Evolutionary conservation across 2,329 filamentous ascomycete species (phyloP).

Genomic region (Cordyceps militaris): DNA sequence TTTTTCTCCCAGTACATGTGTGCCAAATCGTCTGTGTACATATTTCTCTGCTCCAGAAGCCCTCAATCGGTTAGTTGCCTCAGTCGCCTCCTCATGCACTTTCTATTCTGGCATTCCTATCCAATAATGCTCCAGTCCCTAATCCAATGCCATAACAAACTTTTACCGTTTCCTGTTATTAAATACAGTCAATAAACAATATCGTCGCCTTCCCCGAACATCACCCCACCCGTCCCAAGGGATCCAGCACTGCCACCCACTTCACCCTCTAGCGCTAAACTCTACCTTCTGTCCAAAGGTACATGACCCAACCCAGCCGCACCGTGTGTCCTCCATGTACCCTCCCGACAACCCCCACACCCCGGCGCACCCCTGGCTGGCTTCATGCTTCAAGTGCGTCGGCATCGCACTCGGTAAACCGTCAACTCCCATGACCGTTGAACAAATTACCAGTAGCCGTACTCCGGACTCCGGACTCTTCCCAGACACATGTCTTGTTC

Average conservation of each 20-base stretch:
- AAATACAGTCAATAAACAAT: background rate
- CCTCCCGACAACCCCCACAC: background rate
- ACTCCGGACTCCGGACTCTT: background rate
- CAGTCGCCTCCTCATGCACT: background rate
- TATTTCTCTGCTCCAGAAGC: background rate
- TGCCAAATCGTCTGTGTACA: background rate
- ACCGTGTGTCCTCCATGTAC: background rate
- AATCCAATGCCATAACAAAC: background rate
- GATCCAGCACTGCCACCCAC: conserved; percentile 2
- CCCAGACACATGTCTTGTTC: background rate
- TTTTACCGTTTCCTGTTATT: too few species aligned
- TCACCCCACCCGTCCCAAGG: background rate
- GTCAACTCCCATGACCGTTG: background rate
- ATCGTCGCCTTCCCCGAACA: background rate
- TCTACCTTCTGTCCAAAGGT: background rate
- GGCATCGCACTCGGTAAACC: background rate
- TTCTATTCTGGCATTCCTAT: background rate
- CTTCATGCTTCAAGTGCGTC: background rate
- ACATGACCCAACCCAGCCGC: background rate
- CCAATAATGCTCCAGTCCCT: background rate
- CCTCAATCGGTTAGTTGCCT: background rate
- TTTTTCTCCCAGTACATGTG: too few species aligned
- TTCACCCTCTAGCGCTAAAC: background rate
- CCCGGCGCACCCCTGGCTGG: background rate
- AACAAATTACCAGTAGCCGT: background rate